Evolutionary conservation across 176 grass and related monocot genomes (phyloP).

Genomic region (Cenchrus purpureus): DNA sequence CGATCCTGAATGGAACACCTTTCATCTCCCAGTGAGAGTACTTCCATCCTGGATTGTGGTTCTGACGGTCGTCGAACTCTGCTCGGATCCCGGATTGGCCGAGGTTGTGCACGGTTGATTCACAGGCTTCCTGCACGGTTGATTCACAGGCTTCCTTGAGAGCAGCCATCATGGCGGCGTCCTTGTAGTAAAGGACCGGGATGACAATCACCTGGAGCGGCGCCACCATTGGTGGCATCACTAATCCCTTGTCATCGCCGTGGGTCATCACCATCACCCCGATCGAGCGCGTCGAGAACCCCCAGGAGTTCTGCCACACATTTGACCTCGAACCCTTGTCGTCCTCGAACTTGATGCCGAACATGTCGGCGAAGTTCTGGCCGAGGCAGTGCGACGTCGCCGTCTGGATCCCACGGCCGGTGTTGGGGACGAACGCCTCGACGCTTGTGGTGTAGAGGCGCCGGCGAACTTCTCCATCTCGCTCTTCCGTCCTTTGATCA

Average conservation of each 20-base stretch:
- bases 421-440: constrained; percentile 80
- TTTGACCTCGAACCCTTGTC: constrained; percentile 72
- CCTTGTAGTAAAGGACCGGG: constrained; percentile 80
- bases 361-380: constrained; percentile 92
- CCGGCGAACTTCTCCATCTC: constrained; percentile 93
- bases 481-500: constrained; percentile 83
- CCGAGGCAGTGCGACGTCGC: constrained; percentile 91
- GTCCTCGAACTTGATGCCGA: constrained; percentile 90
- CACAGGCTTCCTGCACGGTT: no score
- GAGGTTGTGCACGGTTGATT: no score
- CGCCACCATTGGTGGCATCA: constrained; percentile 84
- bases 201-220: constrained; percentile 74
- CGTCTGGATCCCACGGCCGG: constrained; percentile 84
- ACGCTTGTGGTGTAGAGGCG: constrained; percentile 85
- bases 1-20: constrained; percentile 85
- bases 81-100: constrained; percentile 57
- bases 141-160: constrained; percentile 74
- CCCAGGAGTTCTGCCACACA: constrained; percentile 99
- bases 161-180: constrained; percentile 64
- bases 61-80: constrained; percentile 71
- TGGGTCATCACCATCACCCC: constrained; percentile 95
- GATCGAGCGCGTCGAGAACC: constrained; percentile 85
- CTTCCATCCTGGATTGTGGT: constrained; percentile 91
- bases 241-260: constrained; percentile 89
- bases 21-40: constrained; percentile 98